These are phyloP conservation scores for Penicillium decumbens DNA, from an alignment of 2,329 filamentous ascomycete species.

Conservation along the genomic window DNA sequence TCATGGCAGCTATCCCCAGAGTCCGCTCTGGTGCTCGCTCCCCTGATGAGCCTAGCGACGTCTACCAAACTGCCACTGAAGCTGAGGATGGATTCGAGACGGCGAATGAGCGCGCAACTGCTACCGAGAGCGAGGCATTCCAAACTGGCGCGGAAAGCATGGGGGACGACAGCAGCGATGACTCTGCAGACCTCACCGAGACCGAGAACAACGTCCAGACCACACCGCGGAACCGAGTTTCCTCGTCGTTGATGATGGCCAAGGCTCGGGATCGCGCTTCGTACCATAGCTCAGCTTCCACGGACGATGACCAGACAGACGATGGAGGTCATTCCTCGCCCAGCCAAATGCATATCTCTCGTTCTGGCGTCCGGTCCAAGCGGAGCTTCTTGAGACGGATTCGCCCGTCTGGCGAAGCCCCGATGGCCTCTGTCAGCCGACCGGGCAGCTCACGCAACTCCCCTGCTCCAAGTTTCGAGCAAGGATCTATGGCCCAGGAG, in stretches of 20 bases:
- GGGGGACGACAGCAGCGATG: slow-evolving; percentile 56
- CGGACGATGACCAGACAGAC: slow-evolving; percentile 67
- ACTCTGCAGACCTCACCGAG: slow-evolving; percentile 74
- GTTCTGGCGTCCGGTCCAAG: slow-evolving; percentile 67
- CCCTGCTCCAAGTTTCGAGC: slow-evolving; percentile 51
- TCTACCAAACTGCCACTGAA: slow-evolving; percentile 79
- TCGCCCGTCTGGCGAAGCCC: slow-evolving; percentile 43
- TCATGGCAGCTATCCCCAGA: slow-evolving; percentile 29
- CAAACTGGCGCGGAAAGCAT: slow-evolving; percentile 80
- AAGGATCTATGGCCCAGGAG: slow-evolving; percentile 45
- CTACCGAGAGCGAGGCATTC: slow-evolving; percentile 89
- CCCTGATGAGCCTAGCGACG: slow-evolving; percentile 55
- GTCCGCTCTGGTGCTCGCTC: slow-evolving; percentile 24
- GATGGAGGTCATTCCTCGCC: slow-evolving; percentile 61
- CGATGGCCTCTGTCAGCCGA: slow-evolving; percentile 38
- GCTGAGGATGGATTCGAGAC: slow-evolving; percentile 64
- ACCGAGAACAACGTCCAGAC: slow-evolving; percentile 59
- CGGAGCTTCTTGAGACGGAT: slow-evolving; percentile 61
- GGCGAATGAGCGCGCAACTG: slow-evolving; percentile 68
- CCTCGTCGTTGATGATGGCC: slow-evolving; percentile 37
- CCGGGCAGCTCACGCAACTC: slow-evolving; percentile 46
- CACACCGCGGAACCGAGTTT: slow-evolving; percentile 39
- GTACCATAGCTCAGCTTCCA: slow-evolving; percentile 83
- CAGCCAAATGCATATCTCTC: slow-evolving; percentile 59
- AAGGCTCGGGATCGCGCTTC: slow-evolving; percentile 59